Evolutionary conservation across 371 early-diverging fungal species (phyloP), one percentile per base, ranked within the genome.

Genomic region (Fennellomyces sp.): DNA sequence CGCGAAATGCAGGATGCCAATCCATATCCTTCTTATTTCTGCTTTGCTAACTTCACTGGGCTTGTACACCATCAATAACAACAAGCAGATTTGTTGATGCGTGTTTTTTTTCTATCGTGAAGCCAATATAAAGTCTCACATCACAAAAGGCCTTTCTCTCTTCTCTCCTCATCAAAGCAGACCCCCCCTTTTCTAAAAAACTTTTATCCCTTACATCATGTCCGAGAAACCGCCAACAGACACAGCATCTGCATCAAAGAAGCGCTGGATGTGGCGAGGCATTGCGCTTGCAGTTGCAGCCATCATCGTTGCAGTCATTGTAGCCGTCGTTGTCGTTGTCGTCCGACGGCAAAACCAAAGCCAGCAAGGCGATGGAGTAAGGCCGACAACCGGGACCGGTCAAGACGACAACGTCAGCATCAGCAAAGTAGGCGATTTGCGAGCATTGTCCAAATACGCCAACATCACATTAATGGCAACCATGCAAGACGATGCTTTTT

Each of bases 371-470:
- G 12, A 30, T 41, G 41, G 3, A 23, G 21, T 21, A 0, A 25
- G 23, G 8, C n/a, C 36, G 28, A 41, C 45, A 17, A 23, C 45
- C 0, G 39, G 5, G 0, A 6, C 1, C 5, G 39, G 39, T 39
- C 39, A 39, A 39, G 36, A 41, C 15, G 42, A 21, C 25, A 19
- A 19, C 7, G 2, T 12, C 25, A 33, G 12, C 31, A 39, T 28
- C 19, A 33, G 26, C 25, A 15, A 12, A 26, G 13, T 30, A 17
- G 49, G 45, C 28, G 29, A 49, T 15, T 17, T 33, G 17, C 31
- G 49, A 26, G 57, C 59, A 33, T 62, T 70, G 58, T 80, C 81
- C 13, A 65, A 65, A 21, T 80, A 77, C 54, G 63, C 78, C 13
- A 71, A 77, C 35, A 56, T 80, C 39, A 77, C 72, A 1, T 47